Evolutionary conservation across 1,284 basidiomycete genomes (phyloP).

Genomic region (Ustilago tritici): DNA sequence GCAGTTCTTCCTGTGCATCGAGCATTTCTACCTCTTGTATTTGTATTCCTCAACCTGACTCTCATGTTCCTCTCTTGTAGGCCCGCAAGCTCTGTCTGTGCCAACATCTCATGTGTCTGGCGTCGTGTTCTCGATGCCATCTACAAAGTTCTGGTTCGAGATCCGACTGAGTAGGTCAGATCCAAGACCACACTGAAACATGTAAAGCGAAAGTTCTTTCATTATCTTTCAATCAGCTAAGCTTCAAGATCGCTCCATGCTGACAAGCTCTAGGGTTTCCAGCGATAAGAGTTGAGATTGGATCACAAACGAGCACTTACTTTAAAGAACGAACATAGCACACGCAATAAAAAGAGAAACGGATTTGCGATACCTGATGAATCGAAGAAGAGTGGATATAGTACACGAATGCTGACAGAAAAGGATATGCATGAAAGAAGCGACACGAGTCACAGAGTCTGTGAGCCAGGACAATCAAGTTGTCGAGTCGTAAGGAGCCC

Average conservation of each 20-base stretch:
- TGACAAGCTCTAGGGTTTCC: too few species aligned
- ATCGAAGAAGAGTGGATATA: conserved; percentile 24
- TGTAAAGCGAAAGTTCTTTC: too few species aligned
- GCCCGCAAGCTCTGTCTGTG: neutral
- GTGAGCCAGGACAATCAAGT: neutral
- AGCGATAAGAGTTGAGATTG: neutral
- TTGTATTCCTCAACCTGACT: conserved; percentile 19
- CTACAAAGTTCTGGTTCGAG: neutral
- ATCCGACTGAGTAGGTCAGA: too few species aligned
- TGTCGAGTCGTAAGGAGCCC: neutral
- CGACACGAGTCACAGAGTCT: neutral
- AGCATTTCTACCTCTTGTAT: conserved; percentile 19
- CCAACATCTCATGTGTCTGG: neutral
- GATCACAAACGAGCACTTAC: neutral
- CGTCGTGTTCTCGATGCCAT: neutral
- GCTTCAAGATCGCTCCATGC: neutral
- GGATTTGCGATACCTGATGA: conserved; percentile 1
- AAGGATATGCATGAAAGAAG: neutral
- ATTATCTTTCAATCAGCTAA: neutral
- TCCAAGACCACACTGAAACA: too few species aligned
- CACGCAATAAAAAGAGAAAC: neutral
- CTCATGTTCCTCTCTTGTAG: neutral
- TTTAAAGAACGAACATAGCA: neutral
- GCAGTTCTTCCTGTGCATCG: neutral
- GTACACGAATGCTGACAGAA: conserved; percentile 31